These are phyloP conservation scores for Cryptosporidium sp. DNA, from an alignment of 169 alveolate species.

Conservation along the genomic window DNA sequence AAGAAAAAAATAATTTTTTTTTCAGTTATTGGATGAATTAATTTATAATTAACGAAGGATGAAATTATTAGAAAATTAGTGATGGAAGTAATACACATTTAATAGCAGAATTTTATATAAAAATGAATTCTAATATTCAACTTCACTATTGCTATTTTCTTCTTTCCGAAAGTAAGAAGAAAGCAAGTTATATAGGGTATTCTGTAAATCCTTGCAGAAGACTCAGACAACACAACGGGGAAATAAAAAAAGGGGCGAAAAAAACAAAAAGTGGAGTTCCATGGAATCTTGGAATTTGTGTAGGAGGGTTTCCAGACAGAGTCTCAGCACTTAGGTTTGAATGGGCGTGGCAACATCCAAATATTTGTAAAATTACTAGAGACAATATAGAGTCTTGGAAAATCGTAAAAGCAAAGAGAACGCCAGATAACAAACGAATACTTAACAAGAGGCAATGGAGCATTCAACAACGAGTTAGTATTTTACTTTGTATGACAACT, in stretches of 20 bases:
- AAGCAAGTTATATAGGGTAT: conserved; percentile 82
- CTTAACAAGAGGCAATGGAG: conserved; percentile 63
- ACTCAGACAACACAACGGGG: conserved; percentile 86
- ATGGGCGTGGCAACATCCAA: conserved; percentile 87
- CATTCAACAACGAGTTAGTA: conserved; percentile 62
- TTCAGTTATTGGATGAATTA: neutral
- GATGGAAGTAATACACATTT: neutral
- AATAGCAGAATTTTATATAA: neutral
- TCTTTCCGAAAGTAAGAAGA: conserved; percentile 44
- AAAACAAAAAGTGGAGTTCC: conserved; percentile 82
- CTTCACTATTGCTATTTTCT: conserved; percentile 58
- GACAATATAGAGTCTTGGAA: conserved; percentile 40
- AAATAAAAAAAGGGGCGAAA: conserved; percentile 83
- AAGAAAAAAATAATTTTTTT: neutral
- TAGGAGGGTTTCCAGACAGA: conserved; percentile 84
- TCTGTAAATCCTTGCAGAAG: conserved; percentile 83
- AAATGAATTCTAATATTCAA: neutral
- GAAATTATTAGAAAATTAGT: neutral
- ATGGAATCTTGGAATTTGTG: conserved; percentile 82
- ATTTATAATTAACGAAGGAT: neutral
- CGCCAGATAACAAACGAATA: neutral
- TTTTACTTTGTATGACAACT: conserved; percentile 54
- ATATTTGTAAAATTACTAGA: conserved; percentile 53
- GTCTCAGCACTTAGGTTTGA: conserved; percentile 85
- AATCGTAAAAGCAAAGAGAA: conserved; percentile 13